Percentiles rank a stretch among this genome's conserved stretches.
These are phyloP conservation scores for Physcomitrellopsis africana DNA, from an alignment of 225 moss, liverwort and hornwort genomes.

Conservation along the genomic window DNA sequence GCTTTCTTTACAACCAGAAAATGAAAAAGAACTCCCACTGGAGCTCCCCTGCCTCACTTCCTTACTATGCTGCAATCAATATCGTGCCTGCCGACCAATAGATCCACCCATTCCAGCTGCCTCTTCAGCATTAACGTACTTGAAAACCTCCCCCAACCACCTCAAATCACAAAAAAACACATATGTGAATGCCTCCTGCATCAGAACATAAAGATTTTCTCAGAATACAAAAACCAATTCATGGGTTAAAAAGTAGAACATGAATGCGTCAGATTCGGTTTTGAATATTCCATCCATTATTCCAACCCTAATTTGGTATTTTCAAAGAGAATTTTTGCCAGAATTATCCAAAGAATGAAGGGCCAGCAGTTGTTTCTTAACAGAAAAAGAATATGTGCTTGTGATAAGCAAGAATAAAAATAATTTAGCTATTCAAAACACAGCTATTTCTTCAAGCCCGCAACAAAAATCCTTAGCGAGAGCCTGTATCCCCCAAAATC, in stretches of 20 bases:
- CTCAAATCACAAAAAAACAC: background rate
- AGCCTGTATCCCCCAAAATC: slow-evolving; percentile 11
- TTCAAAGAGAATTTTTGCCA: too few species aligned
- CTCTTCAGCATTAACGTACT: background rate
- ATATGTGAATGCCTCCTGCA: background rate
- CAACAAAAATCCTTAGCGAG: background rate
- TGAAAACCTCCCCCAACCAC: background rate
- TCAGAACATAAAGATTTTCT: background rate
- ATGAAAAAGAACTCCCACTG: slow-evolving; percentile 15
- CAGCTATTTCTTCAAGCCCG: too few species aligned
- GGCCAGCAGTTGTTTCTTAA: too few species aligned
- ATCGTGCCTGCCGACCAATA: background rate
- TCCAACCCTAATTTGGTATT: too few species aligned
- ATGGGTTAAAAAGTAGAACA: background rate
- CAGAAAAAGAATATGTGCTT: too few species aligned
- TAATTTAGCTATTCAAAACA: too few species aligned
- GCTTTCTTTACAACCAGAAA: slow-evolving; percentile 24
- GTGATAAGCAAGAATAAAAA: too few species aligned
- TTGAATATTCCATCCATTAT: too few species aligned
- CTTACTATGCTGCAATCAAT: background rate
- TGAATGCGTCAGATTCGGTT: background rate
- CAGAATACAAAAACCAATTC: background rate
- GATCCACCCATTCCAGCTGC: background rate
- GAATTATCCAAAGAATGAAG: too few species aligned
- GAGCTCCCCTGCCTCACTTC: background rate